Evolutionary conservation across 805 yeast species (phyloP).

Genomic region (Pichia rugopelliculosa): DNA sequence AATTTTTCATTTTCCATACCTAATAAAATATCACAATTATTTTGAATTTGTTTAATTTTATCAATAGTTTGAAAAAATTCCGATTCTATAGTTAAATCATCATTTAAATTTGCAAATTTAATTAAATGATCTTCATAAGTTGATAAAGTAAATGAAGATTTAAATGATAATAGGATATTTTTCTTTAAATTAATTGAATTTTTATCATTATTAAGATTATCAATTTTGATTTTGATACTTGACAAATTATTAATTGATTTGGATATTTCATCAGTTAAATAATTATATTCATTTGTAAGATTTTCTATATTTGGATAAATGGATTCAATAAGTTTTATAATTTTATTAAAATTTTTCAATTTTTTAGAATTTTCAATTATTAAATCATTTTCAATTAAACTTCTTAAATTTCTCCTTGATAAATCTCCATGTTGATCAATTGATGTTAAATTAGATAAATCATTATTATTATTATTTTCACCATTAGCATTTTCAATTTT

Average conservation of each 20-base stretch:
- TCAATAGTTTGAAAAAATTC: constrained; percentile 52
- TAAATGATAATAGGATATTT: constrained; percentile 43
- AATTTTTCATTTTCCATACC: constrained; percentile 60
- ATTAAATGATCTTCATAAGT: constrained; percentile 60
- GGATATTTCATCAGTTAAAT: constrained; percentile 21
- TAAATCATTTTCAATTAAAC: constrained; percentile 54
- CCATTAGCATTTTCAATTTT: constrained; percentile 13
- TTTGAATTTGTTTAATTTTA: constrained; percentile 57
- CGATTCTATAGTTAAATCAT: constrained; percentile 36
- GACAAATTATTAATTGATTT: constrained; percentile 19
- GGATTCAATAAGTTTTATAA: constrained; percentile 33
- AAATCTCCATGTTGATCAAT: constrained; percentile 39
- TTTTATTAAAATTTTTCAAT: constrained; percentile 37
- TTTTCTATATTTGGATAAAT: constrained; percentile 25
- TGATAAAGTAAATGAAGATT: constrained; percentile 56
- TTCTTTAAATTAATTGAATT: constrained; percentile 41
- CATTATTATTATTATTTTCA: constrained; percentile 4
- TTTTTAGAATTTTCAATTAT: constrained; percentile 48
- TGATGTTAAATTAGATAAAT: constrained; percentile 27
- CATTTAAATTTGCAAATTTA: constrained; percentile 28
- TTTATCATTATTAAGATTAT: constrained; percentile 26
- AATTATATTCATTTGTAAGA: constrained; percentile 20
- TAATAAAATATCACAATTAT: constrained; percentile 61
- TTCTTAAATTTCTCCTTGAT: constrained; percentile 51
- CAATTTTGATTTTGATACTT: constrained; percentile 16